phyloP scores from a whole-genome alignment of 345 rosid species.

The Eucalyptus sp. region DNA sequence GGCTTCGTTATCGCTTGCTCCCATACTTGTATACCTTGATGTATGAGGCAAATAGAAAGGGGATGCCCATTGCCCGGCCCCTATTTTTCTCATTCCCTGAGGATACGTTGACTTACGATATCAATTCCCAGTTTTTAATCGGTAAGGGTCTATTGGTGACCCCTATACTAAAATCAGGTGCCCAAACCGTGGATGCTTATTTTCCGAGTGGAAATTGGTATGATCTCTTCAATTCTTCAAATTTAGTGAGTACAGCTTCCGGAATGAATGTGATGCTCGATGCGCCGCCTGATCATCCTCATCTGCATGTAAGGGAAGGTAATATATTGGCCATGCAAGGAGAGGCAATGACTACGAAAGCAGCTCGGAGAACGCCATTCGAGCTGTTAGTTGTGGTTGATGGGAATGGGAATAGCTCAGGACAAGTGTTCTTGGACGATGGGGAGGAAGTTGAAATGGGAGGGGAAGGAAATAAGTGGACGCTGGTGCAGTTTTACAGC shows the following conservation, averaged over 20 bases:
- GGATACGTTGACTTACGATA: slow-evolving; percentile 36
- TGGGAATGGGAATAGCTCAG: slow-evolving; percentile 19
- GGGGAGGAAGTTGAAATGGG: slow-evolving; percentile 54
- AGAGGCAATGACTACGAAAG: slow-evolving; percentile 46
- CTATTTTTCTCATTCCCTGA: slow-evolving; percentile 63
- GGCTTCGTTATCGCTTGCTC: slow-evolving; percentile 53
- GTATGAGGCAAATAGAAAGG: slow-evolving; percentile 46
- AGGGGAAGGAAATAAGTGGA: slow-evolving; percentile 25
- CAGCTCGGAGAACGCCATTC: slow-evolving; percentile 40
- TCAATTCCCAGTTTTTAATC: slow-evolving; percentile 40
- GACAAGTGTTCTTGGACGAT: slow-evolving; percentile 53
- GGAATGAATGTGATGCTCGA: slow-evolving; percentile 30
- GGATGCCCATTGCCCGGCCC: slow-evolving; percentile 65
- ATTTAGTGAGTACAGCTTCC: slow-evolving; percentile 6
- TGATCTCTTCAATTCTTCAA: slow-evolving; percentile 46
- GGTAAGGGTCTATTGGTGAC: slow-evolving; percentile 54
- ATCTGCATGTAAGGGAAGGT: slow-evolving; percentile 55
- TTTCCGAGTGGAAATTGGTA: slow-evolving; percentile 69
- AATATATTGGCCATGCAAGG: slow-evolving; percentile 62
- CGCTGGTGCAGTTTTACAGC: slow-evolving; percentile 24
- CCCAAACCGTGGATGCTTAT: slow-evolving; percentile 30
- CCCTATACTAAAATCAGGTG: slow-evolving; percentile 27
- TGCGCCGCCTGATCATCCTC: slow-evolving; percentile 38
- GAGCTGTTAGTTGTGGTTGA: slow-evolving; percentile 40
- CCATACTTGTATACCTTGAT: slow-evolving; percentile 66